Conservation (phyloP, 805 yeast species). For the Metschnikowia corniflorae region DNA sequence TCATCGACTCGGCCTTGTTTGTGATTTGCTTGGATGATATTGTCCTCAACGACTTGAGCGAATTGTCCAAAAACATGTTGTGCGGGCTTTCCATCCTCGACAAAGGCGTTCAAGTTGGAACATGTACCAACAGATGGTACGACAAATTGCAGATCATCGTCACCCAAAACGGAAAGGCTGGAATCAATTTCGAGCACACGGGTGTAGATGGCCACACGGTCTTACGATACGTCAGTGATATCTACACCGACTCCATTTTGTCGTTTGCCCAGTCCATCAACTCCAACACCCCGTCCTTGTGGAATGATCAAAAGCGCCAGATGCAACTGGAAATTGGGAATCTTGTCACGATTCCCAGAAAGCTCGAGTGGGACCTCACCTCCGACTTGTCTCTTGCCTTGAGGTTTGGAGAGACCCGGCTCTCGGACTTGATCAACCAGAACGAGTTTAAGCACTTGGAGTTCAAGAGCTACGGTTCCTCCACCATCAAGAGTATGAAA, state of each 20-base stretch:
- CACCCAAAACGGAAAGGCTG: constrained; percentile 87
- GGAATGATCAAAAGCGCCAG: constrained; percentile 38
- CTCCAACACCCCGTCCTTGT: constrained; percentile 66
- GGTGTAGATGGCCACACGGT: constrained; percentile 97
- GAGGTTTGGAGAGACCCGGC: constrained; percentile 86
- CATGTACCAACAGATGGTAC: constrained; percentile 93
- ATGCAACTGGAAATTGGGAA: constrained; percentile 30
- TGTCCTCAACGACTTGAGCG: constrained; percentile 56
- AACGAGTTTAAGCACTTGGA: constrained; percentile 82
- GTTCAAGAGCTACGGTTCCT: constrained; percentile 69
- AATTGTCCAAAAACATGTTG: constrained; percentile 76
- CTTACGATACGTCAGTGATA: constrained; percentile 79
- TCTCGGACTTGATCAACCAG: constrained; percentile 83
- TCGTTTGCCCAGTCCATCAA: constrained; percentile 84
- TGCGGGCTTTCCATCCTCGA: constrained; percentile 80
- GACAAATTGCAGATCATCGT: constrained; percentile 86
- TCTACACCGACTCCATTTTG: constrained; percentile 85
- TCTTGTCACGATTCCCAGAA: constrained; percentile 69
- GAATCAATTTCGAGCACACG: constrained; percentile 89
- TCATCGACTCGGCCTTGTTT: constrained; percentile 79
- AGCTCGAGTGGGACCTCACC: constrained; percentile 84
- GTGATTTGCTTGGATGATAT: constrained; percentile 81
- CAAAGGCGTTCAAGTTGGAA: constrained; percentile 87
- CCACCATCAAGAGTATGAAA: constrained; percentile 76
- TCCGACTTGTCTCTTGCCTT: constrained; percentile 71